Base-by-base conservation (phyloP, 805 yeast species). In the Starmerella powellii region DNA sequence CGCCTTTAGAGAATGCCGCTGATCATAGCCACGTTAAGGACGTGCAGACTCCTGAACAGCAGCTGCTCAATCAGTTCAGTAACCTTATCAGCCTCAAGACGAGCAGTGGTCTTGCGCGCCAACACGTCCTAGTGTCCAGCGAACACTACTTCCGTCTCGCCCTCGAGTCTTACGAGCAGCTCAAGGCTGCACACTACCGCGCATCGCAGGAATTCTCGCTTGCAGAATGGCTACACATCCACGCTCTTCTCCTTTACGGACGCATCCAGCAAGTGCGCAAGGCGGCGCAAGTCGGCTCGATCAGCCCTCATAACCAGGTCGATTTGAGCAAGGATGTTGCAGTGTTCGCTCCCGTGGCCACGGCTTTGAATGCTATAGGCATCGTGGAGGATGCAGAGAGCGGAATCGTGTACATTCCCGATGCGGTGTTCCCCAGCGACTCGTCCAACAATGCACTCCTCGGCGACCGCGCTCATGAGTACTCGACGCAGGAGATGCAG, bases 201-300 rank as follows among this genome's bases (percentile, higher is more conserved):
- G 49, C 49, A 6, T 45, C 48, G 16, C 37, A 27, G 34, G 24
- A 46, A 16, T 46, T 47, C 18, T 46, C 51, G 4, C 41, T 47
- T 2, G 46, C 51, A 2, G 51, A 47, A 34, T 47, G 51, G 51
- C 30, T 47, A 34, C 50, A 47, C 31, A 37, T 47, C 29, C 51
- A 47, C n/a, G 51, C 51, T 4, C 37, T 47, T 23, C 39, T 47
- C 13, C 35, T 47, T 5, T 46, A 41, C 21, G 48, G 48, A 12
- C 23, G 46, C 2, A 37, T 47, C 16, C 49, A 47, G 37, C 10
- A 20, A 6, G 41, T 47, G 3, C 41, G 28, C 26, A 11, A 24
- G 16, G 31, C 19, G 2, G 4, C 21, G 6, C 15, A 19, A 13
- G 8, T 27, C 4, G 28, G 18, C 6, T 5, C 19, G 6, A 33